Conservation (phyloP, 192 early-diverging fungal species). For the Spizellomyces punctatus region DNA sequence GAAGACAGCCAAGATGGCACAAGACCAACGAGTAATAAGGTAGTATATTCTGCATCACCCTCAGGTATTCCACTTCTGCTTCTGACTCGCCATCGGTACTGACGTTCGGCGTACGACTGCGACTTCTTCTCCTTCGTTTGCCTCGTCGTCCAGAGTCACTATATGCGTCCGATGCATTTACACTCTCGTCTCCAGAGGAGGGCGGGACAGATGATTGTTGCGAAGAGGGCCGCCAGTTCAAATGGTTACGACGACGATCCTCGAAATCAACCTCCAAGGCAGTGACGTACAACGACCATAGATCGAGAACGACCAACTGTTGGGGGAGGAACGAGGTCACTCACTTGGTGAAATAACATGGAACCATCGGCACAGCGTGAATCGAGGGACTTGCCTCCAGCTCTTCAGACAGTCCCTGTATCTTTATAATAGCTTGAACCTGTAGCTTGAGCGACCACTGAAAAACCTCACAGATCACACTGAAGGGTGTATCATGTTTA, state of each 20-base stretch:
- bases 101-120: not conserved
- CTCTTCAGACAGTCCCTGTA: conserved; percentile 13
- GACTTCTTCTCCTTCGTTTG: conserved; percentile 2
- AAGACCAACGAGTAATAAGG: conserved; percentile 26
- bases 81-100: not conserved
- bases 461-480: conserved; percentile 27
- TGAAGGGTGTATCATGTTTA: conserved; percentile 9
- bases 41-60: not conserved
- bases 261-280: conserved; percentile 15
- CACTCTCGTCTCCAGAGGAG: conserved; percentile 6
- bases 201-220: conserved; percentile 9
- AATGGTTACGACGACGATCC: not conserved
- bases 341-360: too few species aligned
- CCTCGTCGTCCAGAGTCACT: not conserved
- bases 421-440: conserved; percentile 9
- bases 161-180: not conserved
- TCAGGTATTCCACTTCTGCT: not conserved
- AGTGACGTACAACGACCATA: conserved; percentile 24
- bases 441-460: conserved; percentile 21
- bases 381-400: conserved; percentile 8
- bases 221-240: conserved; percentile 7
- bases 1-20: conserved; percentile 20
- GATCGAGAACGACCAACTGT: conserved; percentile 9
- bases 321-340: too few species aligned
- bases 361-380: not conserved